These are phyloP conservation scores for Daldinia grandis DNA, from an alignment of 495 filamentous ascomycete genomes.

Conservation along the genomic window DNA sequence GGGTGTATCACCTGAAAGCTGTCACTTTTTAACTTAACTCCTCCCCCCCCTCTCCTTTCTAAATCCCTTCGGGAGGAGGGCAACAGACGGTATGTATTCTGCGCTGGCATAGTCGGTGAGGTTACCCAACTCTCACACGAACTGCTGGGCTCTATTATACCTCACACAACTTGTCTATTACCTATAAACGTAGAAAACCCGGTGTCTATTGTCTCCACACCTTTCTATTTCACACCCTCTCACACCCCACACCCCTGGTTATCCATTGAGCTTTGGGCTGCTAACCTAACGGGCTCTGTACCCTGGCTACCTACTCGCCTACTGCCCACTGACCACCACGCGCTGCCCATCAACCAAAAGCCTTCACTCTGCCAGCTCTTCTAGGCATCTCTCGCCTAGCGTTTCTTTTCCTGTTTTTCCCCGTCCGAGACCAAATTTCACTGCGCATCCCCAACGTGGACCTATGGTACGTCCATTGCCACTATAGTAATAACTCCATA, in stretches of 20 bases:
- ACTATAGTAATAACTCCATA: constrained; percentile 46
- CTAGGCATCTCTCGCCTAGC: constrained; percentile 42
- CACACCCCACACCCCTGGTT: constrained; percentile 44
- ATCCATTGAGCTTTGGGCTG: constrained; percentile 37
- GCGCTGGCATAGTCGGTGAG: constrained; percentile 41
- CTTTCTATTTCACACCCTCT: constrained; percentile 38
- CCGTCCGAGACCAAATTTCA: constrained; percentile 42
- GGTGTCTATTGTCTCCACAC: constrained; percentile 46
- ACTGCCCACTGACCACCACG: constrained; percentile 43
- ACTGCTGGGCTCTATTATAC: constrained; percentile 47
- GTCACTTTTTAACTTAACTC: constrained; percentile 37
- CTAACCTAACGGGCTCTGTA: constrained; percentile 29
- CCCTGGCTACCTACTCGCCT: constrained; percentile 33
- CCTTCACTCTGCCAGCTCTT: constrained; percentile 38
- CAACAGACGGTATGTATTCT: constrained; percentile 32
- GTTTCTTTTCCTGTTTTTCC: constrained; percentile 44
- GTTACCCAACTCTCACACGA: constrained; percentile 40
- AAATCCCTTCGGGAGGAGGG: constrained; percentile 14
- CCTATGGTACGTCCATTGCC: constrained; percentile 50
- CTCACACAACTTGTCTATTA: constrained; percentile 43
- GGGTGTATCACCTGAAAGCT: constrained; percentile 28
- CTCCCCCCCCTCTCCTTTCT: constrained; percentile 26
- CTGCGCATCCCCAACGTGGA: constrained; percentile 52
- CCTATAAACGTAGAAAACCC: constrained; percentile 45
- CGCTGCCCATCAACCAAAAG: constrained; percentile 39